These are phyloP conservation scores for Xeromyces bisporus DNA, from an alignment of 495 filamentous ascomycete genomes.

Conservation along the genomic window DNA sequence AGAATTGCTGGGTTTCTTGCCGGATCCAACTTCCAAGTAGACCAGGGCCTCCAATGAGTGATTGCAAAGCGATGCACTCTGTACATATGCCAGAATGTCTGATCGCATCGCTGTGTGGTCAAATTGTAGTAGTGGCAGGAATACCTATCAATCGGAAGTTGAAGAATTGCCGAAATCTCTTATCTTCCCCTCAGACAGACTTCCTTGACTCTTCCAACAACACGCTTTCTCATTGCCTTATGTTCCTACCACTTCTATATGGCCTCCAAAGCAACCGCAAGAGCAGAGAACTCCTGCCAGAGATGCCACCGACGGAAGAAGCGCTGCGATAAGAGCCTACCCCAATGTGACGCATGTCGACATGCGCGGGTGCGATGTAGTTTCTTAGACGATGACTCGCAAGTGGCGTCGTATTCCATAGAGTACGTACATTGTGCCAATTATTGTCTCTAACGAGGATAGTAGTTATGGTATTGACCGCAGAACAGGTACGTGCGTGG, in stretches of 20 bases:
- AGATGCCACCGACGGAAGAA: constrained; percentile 23
- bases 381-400: constrained; percentile 19
- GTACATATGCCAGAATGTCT: no score
- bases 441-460: neutral
- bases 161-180: neutral
- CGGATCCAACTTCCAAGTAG: no score
- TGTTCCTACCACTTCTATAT: neutral
- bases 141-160: neutral
- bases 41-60: no score
- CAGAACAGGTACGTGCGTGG: constrained; percentile 17
- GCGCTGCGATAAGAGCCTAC: constrained; percentile 19
- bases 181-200: neutral
- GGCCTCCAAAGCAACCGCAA: constrained; percentile 4
- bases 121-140: no score
- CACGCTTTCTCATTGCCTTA: no score
- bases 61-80: no score
- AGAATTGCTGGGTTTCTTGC: constrained; percentile 25
- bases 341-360: constrained; percentile 17
- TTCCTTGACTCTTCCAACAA: no score
- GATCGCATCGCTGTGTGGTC: no score
- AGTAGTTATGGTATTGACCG: neutral
- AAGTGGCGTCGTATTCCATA: constrained; percentile 20
- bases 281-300: constrained; percentile 16
- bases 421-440: constrained; percentile 8
- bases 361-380: constrained; percentile 18